Base-by-base conservation (phyloP, 2,329 filamentous ascomycete species). In the Pezicula neosporulosa region DNA sequence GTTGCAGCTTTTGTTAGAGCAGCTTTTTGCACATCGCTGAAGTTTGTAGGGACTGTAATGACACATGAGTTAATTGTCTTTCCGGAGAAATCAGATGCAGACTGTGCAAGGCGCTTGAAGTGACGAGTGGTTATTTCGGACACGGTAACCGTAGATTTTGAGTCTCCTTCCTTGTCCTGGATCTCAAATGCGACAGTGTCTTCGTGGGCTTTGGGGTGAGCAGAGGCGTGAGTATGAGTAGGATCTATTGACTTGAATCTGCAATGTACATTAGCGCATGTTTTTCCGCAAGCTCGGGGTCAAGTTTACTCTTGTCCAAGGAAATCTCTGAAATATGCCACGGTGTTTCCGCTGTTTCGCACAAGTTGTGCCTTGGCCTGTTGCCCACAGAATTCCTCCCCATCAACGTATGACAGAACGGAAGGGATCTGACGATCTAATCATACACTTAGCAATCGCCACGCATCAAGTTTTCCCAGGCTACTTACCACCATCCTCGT, bases 231-330 rank as follows among this genome's bases (percentile, higher is more conserved):
- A 80, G 87, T 92, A 70, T 95, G 90, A 48, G 90, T 95, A 58
- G 93, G 90, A 72, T 99, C 94, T 79, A 99, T 96, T 59, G 90
- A 88, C 77, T 95, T 92, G 82, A 96, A 97, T 33, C 82, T 85
- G 61, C 36, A 21, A 35, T 24, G 2, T 6, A n/a, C 44, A 52
- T 66, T 50, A 67, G 62, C 48, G 53, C 33, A 43, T 30, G 36
- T 39, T 43, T 15, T 13, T 21, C 19, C 3, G n/a, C 19, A 10
- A 16, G 37, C n/a, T 21, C 9, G n/a, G n/a, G n/a, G 8, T 15
- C 19, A 15, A 9, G n/a, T 82, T 53, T 84, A 95, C 88, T 96
- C 88, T 81, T 96, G 89, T 63, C 94, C 94, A 48, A 99, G 74
- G 72, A 91, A 97, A 67, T 99, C 94, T 73, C 91, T 86, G 80